Conservation (phyloP, 768 basidiomycete species). For the Russula compacta region DNA sequence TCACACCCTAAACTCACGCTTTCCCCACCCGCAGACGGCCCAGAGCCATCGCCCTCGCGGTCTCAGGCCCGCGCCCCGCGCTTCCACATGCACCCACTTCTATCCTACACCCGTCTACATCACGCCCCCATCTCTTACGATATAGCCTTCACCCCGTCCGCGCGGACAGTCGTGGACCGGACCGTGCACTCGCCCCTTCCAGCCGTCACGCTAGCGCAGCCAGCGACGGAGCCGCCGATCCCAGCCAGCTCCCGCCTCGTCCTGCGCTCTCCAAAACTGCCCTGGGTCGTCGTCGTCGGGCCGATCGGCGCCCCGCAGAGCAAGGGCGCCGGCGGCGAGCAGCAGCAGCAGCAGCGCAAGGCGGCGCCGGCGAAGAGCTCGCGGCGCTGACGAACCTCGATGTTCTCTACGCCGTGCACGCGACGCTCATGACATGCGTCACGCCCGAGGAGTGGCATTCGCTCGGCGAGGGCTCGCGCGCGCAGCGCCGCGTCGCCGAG, state of each 20-base stretch:
- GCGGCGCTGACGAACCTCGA: slow-evolving; percentile 49
- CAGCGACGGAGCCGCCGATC: slow-evolving; percentile 55
- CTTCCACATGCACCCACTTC: slow-evolving; percentile 54
- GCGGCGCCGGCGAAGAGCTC: slow-evolving; percentile 4
- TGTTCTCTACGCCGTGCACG: slow-evolving; percentile 50
- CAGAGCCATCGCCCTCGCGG: slow-evolving; percentile 18
- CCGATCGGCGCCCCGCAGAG: slow-evolving; percentile 26
- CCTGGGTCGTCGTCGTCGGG: slow-evolving; percentile 50
- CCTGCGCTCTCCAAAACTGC: slow-evolving; percentile 47
- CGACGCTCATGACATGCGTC: slow-evolving; percentile 44
- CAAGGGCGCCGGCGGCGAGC: slow-evolving; percentile 10
- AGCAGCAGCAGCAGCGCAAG: neutral
- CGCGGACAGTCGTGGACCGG: slow-evolving; percentile 48
- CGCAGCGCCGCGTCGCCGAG: slow-evolving; percentile 48
- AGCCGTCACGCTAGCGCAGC: slow-evolving; percentile 45
- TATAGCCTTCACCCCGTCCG: slow-evolving; percentile 45
- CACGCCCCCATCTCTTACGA: slow-evolving; percentile 58
- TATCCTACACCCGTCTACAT: slow-evolving; percentile 46
- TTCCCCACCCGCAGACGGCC: neutral
- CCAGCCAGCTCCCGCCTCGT: slow-evolving; percentile 38
- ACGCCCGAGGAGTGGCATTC: slow-evolving; percentile 58
- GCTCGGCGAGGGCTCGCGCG: slow-evolving; percentile 44
- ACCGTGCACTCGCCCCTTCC: slow-evolving; percentile 47
- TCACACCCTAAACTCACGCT: neutral
- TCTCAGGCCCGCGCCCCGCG: slow-evolving; percentile 29